phyloP scores from a whole-genome alignment of 495 filamentous ascomycete genomes.

The Paragyromitra xinjiangensis region DNA sequence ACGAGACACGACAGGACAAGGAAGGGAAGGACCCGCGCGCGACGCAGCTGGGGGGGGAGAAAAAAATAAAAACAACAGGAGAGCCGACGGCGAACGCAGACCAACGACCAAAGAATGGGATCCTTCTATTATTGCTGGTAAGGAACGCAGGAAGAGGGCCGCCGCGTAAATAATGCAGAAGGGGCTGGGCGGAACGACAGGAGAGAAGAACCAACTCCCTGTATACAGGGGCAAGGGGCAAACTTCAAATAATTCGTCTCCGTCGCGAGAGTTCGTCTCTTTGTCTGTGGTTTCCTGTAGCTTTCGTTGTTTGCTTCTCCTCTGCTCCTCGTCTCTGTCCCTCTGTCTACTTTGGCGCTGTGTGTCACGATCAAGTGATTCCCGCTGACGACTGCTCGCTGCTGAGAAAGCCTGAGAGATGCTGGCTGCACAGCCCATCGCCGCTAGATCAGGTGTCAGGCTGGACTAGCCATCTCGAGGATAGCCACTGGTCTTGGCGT shows the following conservation, averaged over 20 bases:
- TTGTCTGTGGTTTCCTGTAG: background rate
- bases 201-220: conserved; percentile 14
- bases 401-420: conserved; percentile 25
- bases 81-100: conserved; percentile 5
- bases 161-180: conserved; percentile 16
- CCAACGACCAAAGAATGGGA: background rate
- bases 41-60: conserved; percentile 23
- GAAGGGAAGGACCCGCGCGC: conserved; percentile 44
- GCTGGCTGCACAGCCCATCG: conserved; percentile 26
- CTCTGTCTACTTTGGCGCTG: conserved; percentile 3
- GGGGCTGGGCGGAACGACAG: conserved; percentile 36
- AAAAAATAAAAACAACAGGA: conserved; percentile 48
- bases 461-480: background rate
- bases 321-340: background rate
- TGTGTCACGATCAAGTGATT: conserved; percentile 26
- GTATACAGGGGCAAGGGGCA: conserved; percentile 15
- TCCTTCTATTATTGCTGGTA: conserved; percentile 5
- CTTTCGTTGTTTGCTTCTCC: background rate
- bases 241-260: conserved; percentile 5
- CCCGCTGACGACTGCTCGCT: conserved; percentile 20
- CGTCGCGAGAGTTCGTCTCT: conserved; percentile 2
- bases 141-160: conserved; percentile 15
- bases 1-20: conserved; percentile 53
- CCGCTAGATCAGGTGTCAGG: conserved; percentile 24
- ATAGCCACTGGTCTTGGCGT: conserved; percentile 8